phyloP scores from a whole-genome alignment of 352 stramenopile genomes.

The Discostella stelligera region DNA sequence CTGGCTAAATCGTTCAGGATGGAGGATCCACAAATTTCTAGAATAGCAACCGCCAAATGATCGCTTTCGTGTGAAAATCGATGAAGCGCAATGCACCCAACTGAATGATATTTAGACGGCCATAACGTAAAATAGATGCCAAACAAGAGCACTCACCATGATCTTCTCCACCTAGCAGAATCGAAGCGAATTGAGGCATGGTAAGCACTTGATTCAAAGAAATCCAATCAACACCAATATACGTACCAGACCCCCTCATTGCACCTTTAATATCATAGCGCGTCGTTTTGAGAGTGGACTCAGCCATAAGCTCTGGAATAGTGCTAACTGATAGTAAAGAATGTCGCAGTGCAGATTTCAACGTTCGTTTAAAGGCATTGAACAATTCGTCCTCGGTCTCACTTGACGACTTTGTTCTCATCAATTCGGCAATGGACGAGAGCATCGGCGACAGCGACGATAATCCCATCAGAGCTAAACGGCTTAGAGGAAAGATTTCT shows the following conservation, averaged over 20 bases:
- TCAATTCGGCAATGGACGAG: slow-evolving; percentile 32
- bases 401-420: slow-evolving; percentile 6
- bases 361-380: slow-evolving; percentile 22
- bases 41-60: slow-evolving; percentile 32
- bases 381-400: slow-evolving; percentile 30
- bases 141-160: slow-evolving; percentile 14
- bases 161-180: slow-evolving; percentile 60
- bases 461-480: slow-evolving; percentile 59
- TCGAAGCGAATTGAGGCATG: neutral
- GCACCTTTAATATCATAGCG: slow-evolving; percentile 74
- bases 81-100: slow-evolving; percentile 70
- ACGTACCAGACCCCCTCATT: slow-evolving; percentile 59
- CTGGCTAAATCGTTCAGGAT: slow-evolving; percentile 56
- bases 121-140: neutral
- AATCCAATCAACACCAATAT: neutral
- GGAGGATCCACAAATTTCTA: slow-evolving; percentile 32
- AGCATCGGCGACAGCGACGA: slow-evolving; percentile 65
- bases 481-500: slow-evolving; percentile 59
- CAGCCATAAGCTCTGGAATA: slow-evolving; percentile 66
- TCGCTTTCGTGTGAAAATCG: slow-evolving; percentile 63
- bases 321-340: slow-evolving; percentile 46
- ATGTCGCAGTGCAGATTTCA: slow-evolving; percentile 37
- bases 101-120: slow-evolving; percentile 21
- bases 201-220: neutral
- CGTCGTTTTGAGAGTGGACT: slow-evolving; percentile 55